Percentiles rank a stretch among this genome's conserved stretches.
phyloP scores from a whole-genome alignment of 176 grass and related monocot species.

The Bothriochloa decipiens region DNA sequence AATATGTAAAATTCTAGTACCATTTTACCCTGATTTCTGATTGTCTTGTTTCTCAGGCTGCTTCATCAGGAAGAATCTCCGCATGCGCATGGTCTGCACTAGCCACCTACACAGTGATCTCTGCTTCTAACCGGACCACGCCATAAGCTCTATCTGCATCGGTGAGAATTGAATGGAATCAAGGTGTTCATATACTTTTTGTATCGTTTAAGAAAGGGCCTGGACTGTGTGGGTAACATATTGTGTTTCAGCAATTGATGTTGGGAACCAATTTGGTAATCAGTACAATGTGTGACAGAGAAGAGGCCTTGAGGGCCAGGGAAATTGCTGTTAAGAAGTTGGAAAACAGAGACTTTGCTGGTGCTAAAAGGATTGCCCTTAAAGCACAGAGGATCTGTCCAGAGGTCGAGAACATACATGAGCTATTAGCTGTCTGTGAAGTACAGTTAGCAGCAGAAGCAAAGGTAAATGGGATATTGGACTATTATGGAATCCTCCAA shows the following conservation, averaged over 20 bases:
- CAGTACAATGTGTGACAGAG: constrained; percentile 57
- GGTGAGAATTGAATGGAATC: not conserved
- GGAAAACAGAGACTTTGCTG: constrained; percentile 64
- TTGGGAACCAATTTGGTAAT: not conserved
- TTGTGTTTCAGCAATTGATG: not conserved
- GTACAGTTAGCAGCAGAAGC: constrained; percentile 72
- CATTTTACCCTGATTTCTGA: constrained; percentile 10
- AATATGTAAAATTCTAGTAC: not conserved
- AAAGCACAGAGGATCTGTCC: constrained; percentile 82
- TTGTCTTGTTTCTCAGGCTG: constrained; percentile 25
- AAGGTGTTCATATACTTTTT: constrained; percentile 3
- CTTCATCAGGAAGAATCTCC: not conserved
- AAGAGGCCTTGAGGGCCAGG: constrained; percentile 81
- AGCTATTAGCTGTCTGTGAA: constrained; percentile 73
- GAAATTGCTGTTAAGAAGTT: constrained; percentile 74
- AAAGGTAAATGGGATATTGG: constrained; percentile 54
- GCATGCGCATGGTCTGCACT: not conserved
- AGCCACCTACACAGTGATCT: constrained; percentile 8
- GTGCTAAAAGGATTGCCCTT: constrained; percentile 68
- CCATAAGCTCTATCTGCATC: not conserved
- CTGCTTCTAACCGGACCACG: not conserved
- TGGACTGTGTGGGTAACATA: not conserved
- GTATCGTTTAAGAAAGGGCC: not conserved
- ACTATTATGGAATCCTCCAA: constrained; percentile 79
- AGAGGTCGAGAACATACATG: constrained; percentile 70